Percentiles rank a stretch among this genome's conserved stretches.
Evolutionary conservation across 2,329 filamentous ascomycete species (phyloP).

Genomic region (Aspergillaceae sp.): DNA sequence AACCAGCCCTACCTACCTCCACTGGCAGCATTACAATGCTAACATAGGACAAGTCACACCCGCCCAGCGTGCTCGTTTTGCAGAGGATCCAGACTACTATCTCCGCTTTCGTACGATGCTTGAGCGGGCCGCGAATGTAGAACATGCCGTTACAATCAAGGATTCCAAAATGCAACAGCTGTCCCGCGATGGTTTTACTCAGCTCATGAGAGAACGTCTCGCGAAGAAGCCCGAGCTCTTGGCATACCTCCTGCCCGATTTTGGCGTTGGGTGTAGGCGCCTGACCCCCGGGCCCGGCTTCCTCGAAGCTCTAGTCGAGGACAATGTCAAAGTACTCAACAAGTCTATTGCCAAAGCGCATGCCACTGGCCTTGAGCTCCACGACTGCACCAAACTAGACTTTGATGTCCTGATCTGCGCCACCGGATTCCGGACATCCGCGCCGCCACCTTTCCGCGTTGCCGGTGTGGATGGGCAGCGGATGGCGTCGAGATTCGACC

Average conservation of each 20-base stretch:
- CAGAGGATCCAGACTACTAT: too few species aligned
- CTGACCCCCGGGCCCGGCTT: constrained; percentile 18
- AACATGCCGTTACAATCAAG: constrained; percentile 11
- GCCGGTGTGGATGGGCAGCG: constrained; percentile 18
- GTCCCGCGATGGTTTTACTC: constrained; percentile 4
- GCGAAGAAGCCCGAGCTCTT: constrained; percentile 16
- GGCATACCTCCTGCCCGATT: constrained; percentile 17
- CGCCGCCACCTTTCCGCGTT: constrained; percentile 26
- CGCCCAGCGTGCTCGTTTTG: too few species aligned
- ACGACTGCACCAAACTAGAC: too few species aligned
- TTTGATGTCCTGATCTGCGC: constrained; percentile 22
- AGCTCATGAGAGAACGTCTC: constrained; percentile 12
- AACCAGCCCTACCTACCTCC: too few species aligned
- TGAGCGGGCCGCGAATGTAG: constrained; percentile 12
- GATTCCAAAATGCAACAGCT: constrained; percentile 7
- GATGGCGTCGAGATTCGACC: constrained; percentile 18
- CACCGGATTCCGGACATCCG: constrained; percentile 35
- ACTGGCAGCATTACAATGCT: too few species aligned
- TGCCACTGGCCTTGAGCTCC: constrained; percentile 4
- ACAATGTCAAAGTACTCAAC: constrained; percentile 11
- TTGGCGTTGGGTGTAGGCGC: constrained; percentile 16
- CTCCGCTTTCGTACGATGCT: constrained; percentile 2
- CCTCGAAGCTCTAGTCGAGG: constrained; percentile 14
- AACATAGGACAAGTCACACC: too few species aligned
- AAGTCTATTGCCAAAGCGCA: constrained; percentile 10